phyloP scores from a whole-genome alignment of 1,284 basidiomycete species.

The Stygiomarasmius scandens region DNA sequence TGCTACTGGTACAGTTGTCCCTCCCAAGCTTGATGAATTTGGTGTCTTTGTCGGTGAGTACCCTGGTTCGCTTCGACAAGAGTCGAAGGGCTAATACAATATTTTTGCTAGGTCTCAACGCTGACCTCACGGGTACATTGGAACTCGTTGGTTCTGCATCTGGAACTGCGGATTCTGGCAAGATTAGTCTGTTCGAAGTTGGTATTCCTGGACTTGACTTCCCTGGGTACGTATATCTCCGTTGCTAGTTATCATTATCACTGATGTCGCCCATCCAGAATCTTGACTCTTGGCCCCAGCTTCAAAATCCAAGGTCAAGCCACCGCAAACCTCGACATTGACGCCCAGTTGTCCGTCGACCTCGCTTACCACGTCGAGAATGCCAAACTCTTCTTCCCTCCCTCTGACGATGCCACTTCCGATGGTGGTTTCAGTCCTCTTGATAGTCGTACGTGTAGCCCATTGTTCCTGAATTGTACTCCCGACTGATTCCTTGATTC shows the following conservation, averaged over 20 bases:
- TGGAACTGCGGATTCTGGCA: conserved; percentile 17
- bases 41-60: conserved; percentile 15
- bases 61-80: not conserved
- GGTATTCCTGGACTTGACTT: conserved; percentile 20
- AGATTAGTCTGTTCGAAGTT: conserved; percentile 14
- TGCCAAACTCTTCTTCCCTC: conserved; percentile 42
- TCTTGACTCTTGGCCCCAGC: conserved; percentile 16
- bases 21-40: conserved; percentile 15
- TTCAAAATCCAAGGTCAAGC: conserved; percentile 16
- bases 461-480: conserved; percentile 9
- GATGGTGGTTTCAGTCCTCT: conserved; percentile 33
- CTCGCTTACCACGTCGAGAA: conserved; percentile 20
- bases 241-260: not conserved
- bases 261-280: conserved; percentile 8
- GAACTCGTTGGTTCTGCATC: not conserved
- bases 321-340: conserved; percentile 14
- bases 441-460: conserved; percentile 34
- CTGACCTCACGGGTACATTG: conserved; percentile 14
- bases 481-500: conserved; percentile 2
- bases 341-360: conserved; percentile 15
- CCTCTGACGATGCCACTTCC: conserved; percentile 10
- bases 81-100: too few relatives aligned
- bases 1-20: conserved; percentile 17
- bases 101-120: conserved; percentile 12
- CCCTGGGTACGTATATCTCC: conserved; percentile 14